Conservation (phyloP, 2,329 filamentous ascomycete species). For the Ophiostoma himal-ulmi region DNA sequence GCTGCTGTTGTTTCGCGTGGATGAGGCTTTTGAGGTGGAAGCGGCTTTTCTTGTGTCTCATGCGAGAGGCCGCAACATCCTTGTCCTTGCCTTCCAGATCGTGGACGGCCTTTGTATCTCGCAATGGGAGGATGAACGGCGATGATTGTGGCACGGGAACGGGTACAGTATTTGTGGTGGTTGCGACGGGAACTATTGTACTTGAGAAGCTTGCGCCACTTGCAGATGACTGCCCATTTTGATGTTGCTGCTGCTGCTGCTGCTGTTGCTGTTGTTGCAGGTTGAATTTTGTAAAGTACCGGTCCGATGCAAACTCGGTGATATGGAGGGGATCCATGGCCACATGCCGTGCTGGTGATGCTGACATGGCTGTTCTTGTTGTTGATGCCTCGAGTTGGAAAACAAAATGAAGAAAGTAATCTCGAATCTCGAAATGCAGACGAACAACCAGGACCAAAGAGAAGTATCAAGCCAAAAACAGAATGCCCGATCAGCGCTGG, state of each 20-base stretch:
- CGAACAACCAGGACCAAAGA: neutral
- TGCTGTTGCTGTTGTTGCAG: constrained; percentile 46
- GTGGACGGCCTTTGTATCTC: constrained; percentile 35
- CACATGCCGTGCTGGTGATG: constrained; percentile 30
- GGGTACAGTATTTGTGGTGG: constrained; percentile 24
- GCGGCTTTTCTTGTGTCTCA: constrained; percentile 38
- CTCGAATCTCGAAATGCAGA: constrained; percentile 5
- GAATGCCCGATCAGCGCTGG: neutral
- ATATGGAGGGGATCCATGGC: constrained; percentile 57
- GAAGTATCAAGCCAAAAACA: neutral
- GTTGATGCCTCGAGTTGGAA: neutral
- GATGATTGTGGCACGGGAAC: constrained; percentile 29
- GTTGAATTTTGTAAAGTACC: constrained; percentile 57
- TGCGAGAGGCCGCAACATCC: constrained; percentile 28
- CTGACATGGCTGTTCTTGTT: constrained; percentile 22
- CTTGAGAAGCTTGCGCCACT: constrained; percentile 19
- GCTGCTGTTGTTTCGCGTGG: constrained; percentile 19
- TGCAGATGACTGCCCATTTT: constrained; percentile 10
- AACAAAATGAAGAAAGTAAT: constrained; percentile 1
- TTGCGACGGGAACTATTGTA: constrained; percentile 28
- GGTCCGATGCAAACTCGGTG: constrained; percentile 61
- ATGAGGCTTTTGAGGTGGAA: constrained; percentile 25
- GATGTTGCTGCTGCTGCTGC: constrained; percentile 30
- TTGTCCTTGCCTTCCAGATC: constrained; percentile 25
- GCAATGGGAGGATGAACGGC: constrained; percentile 47